Base-by-base conservation (phyloP, 1,284 basidiomycete genomes). In the Ustilago crameri region DNA sequence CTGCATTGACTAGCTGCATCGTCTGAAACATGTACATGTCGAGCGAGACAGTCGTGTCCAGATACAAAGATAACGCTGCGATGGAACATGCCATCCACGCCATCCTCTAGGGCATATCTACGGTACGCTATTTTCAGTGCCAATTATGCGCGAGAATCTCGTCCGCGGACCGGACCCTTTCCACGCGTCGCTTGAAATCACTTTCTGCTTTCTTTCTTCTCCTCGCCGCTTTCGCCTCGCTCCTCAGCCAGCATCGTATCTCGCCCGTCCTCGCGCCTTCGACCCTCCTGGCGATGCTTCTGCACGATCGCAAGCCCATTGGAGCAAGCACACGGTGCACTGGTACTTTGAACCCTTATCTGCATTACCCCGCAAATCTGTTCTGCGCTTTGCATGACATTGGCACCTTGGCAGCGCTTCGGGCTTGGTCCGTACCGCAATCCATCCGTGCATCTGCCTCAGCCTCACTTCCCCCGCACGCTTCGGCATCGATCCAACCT, bases 111-210 rank as follows among this genome's bases (percentile, higher is more conserved):
- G 30, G 30, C 30, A 30, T 30, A 5, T 30, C 30, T 30, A 7
- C 30, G 5, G 7, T 30, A n/a, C n/a, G n/a, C 30, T 30, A 30
- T 7, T 30, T 30, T 30, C 30, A 30, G 30, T 7, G 30, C 30
- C 7, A 7, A 7, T 5, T 30, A 12, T 5, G 12, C 5, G 12
- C 5, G 30, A 12, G 30, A 12, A 30, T 30, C 12, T 30, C 30
- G 30, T 30, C 62, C 62, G 62, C 62, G 62, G 62, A 48, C 51
- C 55, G 62, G 62, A 49, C 41, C 62, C 62, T 53, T 47, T 65
- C 62, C 62, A 50, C 51, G 54, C 61, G 34, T 34, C 30, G 30
- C 30, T 32, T 40, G 32, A 20, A 35, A 8, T 9, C 32, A 35
- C 46, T 10, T 30, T 14, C 20, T 48, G 32, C 27, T 43, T 20